phyloP scores from a whole-genome alignment of 805 yeast species.

The Barnettozyma pratensis region DNA sequence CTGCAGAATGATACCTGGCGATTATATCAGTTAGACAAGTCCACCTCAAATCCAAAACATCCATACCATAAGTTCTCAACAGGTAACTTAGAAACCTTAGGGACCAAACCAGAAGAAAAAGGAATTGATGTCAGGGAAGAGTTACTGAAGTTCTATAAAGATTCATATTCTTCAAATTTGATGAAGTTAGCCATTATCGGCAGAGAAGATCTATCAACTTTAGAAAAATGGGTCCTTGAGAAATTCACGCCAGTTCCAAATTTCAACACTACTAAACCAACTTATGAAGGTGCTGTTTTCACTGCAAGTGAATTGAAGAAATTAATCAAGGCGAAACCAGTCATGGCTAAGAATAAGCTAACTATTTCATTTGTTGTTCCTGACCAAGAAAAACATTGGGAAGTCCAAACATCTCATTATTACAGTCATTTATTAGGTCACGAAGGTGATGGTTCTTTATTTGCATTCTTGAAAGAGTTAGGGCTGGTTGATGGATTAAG shows the following conservation, averaged over 20 bases:
- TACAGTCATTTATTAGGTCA: conserved; percentile 85
- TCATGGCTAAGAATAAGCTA: conserved; percentile 69
- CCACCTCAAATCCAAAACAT: conserved; percentile 65
- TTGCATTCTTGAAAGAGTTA: conserved; percentile 58
- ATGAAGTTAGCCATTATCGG: conserved; percentile 88
- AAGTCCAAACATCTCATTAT: conserved; percentile 64
- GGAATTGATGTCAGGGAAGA: conserved; percentile 79
- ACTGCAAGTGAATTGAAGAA: conserved; percentile 44
- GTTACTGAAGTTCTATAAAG: conserved; percentile 65
- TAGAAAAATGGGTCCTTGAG: conserved; percentile 65
- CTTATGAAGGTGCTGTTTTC: conserved; percentile 44
- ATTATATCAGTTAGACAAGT: conserved; percentile 75
- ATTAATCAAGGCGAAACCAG: conserved; percentile 67
- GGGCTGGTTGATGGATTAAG: conserved; percentile 81
- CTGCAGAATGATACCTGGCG: conserved; percentile 90
- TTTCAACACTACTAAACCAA: conserved; percentile 25
- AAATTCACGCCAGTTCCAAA: conserved; percentile 63
- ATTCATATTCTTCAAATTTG: conserved; percentile 75
- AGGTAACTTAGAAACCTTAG: conserved; percentile 76
- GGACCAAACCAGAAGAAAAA: conserved; percentile 50
- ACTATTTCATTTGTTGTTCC: conserved; percentile 72
- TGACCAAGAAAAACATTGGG: conserved; percentile 65
- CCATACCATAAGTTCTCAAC: conserved; percentile 88
- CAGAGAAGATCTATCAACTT: conserved; percentile 66
- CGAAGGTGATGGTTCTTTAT: conserved; percentile 83